A percentile compares a stretch with the other conserved stretches of the same genome.
Conservation (phyloP, 1,139 yeast species). For the Williopsis jadinii region DNA sequence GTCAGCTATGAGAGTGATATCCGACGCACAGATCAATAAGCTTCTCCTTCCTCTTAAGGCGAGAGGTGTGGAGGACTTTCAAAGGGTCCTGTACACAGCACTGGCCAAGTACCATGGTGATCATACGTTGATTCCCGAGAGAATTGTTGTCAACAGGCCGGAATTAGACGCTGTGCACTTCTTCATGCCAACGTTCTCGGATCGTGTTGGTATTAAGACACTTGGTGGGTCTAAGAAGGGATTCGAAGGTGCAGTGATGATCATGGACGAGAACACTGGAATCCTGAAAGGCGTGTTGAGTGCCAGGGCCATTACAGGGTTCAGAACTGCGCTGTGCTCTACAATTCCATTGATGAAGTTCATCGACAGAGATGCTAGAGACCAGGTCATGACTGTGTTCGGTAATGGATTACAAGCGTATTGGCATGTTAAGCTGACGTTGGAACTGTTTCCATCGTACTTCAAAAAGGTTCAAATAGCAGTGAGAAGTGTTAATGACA, state of each 20-base stretch:
- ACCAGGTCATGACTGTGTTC: conserved; percentile 31
- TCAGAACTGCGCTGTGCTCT: conserved; percentile 60
- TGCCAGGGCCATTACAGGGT: conserved; percentile 57
- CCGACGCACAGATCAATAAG: conserved; percentile 19
- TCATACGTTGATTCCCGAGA: conserved; percentile 29
- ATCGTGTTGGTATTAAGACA: conserved; percentile 35
- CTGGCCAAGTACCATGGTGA: conserved; percentile 25
- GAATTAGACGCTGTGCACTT: conserved; percentile 37
- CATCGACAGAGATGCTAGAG: conserved; percentile 18
- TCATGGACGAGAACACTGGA: conserved; percentile 46
- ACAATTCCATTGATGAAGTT: conserved; percentile 39
- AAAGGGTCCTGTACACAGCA: conserved; percentile 20
- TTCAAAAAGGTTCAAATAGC: conserved; percentile 35
- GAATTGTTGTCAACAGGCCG: conserved; percentile 31
- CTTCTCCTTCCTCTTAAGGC: conserved; percentile 14
- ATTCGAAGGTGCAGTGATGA: conserved; percentile 44
- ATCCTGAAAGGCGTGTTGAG: conserved; percentile 45
- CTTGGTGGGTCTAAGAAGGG: conserved; percentile 45
- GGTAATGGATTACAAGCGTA: conserved; percentile 66
- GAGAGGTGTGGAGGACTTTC: conserved; percentile 19
- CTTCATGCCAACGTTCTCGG: conserved; percentile 55
- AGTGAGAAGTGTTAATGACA: conserved; percentile 35
- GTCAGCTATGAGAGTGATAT: conserved; percentile 24
- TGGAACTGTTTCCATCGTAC: conserved; percentile 32
- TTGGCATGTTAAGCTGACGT: conserved; percentile 52